phyloP scores from a whole-genome alignment of 805 yeast species.

The Saccharomycopsis oosterbeekiorum region DNA sequence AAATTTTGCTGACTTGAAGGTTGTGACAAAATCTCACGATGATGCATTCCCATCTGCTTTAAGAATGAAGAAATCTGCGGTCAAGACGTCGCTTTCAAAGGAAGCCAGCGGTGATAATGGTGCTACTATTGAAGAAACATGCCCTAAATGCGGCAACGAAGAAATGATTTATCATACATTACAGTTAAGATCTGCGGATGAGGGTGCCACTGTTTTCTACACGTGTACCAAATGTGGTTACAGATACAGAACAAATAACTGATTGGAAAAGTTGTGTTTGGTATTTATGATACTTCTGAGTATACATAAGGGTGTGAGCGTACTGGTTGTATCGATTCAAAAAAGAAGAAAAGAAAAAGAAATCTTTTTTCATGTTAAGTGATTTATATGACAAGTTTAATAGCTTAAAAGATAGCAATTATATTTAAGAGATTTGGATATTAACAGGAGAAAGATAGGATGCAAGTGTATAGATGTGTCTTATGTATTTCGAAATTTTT shows the following conservation, averaged over 20 bases:
- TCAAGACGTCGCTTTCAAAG: constrained; percentile 69
- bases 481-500: no score
- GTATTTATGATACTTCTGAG: no score
- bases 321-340: no score
- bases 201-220: constrained; percentile 98
- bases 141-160: constrained; percentile 98
- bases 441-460: no score
- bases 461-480: no score
- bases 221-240: constrained; percentile 92
- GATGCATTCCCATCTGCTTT: constrained; percentile 90
- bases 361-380: no score
- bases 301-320: no score
- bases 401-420: no score
- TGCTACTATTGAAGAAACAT: constrained; percentile 92
- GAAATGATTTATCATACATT: constrained; percentile 97
- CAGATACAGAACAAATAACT: constrained; percentile 90
- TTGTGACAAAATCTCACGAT: constrained; percentile 77
- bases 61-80: constrained; percentile 75
- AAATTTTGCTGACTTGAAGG: constrained; percentile 69
- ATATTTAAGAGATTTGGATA: no score
- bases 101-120: constrained; percentile 72
- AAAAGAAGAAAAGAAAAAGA: no score
- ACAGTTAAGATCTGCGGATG: constrained; percentile 96
- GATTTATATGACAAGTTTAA: no score
- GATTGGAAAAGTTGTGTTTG: constrained; percentile 8